A percentile compares a stretch with the other conserved stretches of the same genome.
These are phyloP conservation scores for Aegilops umbellulata DNA, from an alignment of 176 grass and related monocot genomes.

Conservation along the genomic window DNA sequence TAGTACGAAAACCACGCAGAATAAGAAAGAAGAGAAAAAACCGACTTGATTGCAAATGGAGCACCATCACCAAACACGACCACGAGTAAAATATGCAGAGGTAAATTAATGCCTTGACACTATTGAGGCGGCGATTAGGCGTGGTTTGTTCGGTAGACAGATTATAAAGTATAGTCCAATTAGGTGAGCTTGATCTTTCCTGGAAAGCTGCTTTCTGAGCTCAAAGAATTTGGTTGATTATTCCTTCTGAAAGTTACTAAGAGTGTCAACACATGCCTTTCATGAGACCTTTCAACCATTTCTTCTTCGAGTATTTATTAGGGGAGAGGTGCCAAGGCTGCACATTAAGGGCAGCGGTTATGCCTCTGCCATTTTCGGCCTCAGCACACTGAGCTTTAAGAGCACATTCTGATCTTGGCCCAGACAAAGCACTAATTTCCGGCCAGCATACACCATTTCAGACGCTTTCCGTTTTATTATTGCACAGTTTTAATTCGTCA, in stretches of 20 bases:
- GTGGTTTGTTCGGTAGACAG: neutral
- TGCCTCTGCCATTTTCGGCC: neutral
- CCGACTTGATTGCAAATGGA: neutral
- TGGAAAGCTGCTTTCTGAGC: conserved; percentile 9
- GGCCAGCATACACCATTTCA: neutral
- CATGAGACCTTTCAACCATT: neutral
- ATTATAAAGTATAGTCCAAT: neutral
- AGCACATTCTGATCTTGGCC: neutral
- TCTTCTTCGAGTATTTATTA: neutral
- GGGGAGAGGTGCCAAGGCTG: neutral
- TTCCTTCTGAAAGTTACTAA: neutral
- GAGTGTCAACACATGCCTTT: no score
- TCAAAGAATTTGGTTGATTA: neutral
- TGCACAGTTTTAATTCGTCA: neutral
- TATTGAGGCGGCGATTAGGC: neutral
- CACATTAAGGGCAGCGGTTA: neutral
- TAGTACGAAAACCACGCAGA: neutral
- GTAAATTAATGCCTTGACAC: neutral
- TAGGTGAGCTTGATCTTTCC: neutral
- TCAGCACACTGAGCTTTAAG: neutral
- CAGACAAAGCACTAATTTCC: neutral
- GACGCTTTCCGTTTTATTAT: neutral
- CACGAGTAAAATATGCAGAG: neutral
- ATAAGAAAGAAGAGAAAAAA: neutral
- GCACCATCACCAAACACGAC: neutral